phyloP scores from a whole-genome alignment of 176 grass and related monocot genomes.

The Zoysia japonica region DNA sequence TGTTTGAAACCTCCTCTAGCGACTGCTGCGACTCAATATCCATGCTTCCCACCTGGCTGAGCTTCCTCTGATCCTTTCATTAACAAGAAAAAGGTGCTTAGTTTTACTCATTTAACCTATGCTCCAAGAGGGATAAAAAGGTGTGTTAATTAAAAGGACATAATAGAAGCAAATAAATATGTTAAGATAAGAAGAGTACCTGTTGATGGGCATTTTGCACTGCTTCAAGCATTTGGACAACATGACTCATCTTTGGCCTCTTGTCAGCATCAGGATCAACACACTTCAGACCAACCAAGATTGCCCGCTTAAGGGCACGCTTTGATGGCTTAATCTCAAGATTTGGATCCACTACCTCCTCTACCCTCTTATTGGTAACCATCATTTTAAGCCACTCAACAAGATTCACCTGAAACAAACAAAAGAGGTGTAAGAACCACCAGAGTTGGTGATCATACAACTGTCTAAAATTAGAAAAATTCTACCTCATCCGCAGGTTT shows the following conservation, averaged over 20 bases:
- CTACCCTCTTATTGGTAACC: slow-evolving; percentile 70
- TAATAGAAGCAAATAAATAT: not conserved
- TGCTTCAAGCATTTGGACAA: slow-evolving; percentile 89
- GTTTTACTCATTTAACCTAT: not conserved
- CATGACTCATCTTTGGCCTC: slow-evolving; percentile 96
- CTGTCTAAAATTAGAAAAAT: slow-evolving; percentile 10
- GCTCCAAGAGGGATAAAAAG: not conserved
- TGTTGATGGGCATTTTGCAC: slow-evolving; percentile 66
- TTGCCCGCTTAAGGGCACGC: slow-evolving; percentile 79
- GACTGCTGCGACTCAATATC: slow-evolving; percentile 71
- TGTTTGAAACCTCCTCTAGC: slow-evolving; percentile 44
- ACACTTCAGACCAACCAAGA: slow-evolving; percentile 85
- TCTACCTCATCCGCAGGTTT: slow-evolving; percentile 78
- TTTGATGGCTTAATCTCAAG: slow-evolving; percentile 68
- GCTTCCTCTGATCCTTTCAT: slow-evolving; percentile 63
- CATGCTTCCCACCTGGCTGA: slow-evolving; percentile 63
- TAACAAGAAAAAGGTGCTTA: slow-evolving; percentile 8
- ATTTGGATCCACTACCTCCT: slow-evolving; percentile 81
- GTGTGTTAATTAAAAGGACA: not conserved
- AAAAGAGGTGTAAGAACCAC: slow-evolving; percentile 20
- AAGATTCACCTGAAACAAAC: slow-evolving; percentile 68
- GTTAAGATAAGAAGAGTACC: slow-evolving; percentile 40
- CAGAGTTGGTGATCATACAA: not conserved
- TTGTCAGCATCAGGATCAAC: slow-evolving; percentile 91
- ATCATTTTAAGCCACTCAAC: slow-evolving; percentile 97